Evolutionary conservation across 768 basidiomycete species (phyloP).

Genomic region (Polyporus arcularius): DNA sequence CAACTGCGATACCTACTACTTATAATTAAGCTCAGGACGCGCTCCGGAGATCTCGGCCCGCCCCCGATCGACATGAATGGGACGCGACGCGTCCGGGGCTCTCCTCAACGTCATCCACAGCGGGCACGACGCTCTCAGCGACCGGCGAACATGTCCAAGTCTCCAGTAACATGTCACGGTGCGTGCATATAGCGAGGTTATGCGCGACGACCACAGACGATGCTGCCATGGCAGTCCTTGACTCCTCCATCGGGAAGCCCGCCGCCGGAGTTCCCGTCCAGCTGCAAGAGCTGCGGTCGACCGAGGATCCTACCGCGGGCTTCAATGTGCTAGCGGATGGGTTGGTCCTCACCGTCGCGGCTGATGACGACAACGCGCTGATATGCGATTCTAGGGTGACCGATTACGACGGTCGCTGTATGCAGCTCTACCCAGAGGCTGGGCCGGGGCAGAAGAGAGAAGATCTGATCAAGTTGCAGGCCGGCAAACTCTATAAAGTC

Average conservation of each 20-base stretch:
- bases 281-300: slow-evolving; percentile 52
- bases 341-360: slow-evolving; percentile 38
- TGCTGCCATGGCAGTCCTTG: slow-evolving; percentile 69
- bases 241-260: slow-evolving; percentile 82
- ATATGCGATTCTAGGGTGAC: slow-evolving; percentile 52
- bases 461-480: slow-evolving; percentile 46
- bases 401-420: slow-evolving; percentile 81
- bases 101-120: background rate
- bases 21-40: slow-evolving; percentile 2
- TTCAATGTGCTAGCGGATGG: slow-evolving; percentile 49
- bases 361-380: slow-evolving; percentile 7
- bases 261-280: slow-evolving; percentile 67
- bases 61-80: background rate
- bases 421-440: slow-evolving; percentile 64
- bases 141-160: slow-evolving; percentile 39
- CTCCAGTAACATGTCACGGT: slow-evolving; percentile 94
- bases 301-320: slow-evolving; percentile 3
- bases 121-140: background rate
- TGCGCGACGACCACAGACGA: background rate
- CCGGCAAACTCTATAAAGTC: slow-evolving; percentile 76
- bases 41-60: slow-evolving; percentile 3
- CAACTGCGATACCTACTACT: background rate
- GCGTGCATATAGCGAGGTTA: slow-evolving; percentile 14
- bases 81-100: slow-evolving; percentile 4
- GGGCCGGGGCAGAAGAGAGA: slow-evolving; percentile 46